Evolutionary conservation across 768 basidiomycete genomes (phyloP), one percentile per base, ranked within the genome.

Genomic region (Naganishia antarctica): DNA sequence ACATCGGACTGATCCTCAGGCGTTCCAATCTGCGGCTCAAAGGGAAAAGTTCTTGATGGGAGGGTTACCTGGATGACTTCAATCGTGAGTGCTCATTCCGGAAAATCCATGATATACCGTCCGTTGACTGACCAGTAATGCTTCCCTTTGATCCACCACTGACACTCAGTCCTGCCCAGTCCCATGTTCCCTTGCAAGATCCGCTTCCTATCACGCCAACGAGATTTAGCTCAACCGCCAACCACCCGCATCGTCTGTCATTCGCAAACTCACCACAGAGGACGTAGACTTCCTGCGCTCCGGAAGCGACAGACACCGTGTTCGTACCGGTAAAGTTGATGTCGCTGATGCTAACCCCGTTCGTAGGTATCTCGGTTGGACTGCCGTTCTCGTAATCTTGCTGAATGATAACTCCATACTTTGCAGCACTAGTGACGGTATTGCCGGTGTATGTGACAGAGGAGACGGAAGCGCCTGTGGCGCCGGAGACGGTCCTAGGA

Each of bases 381-480:
- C 51, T 25, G 28, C 65, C 63, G 58, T 70, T 49, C 31, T 85
- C 84, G 71, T 87, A 86, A 70, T 84, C 86, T 81, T 85, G 83
- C 70, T 85, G 83, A 37, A 87, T 85, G 65, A 87, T 58, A 0
- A 87, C 75, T 32, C 86, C 86, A 63, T 82, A 87, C 31, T 71
- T 21, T 0, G 76, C 78, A 9, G 62, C 51, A 13, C 47, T 29
- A 8, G 65, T 65, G 28, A 60, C 60, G 15, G 62, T 65, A 65
- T 69, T 69, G 53, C 67, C 70, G 18, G 63, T 61, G 59, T 74
- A 74, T 6, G 53, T 63, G 25, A 74, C 50, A 40, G 61, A 57
- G n/a, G 70, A 65, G 31, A 74, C 71, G 1, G 60, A 59, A 0
- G 69, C 68, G 48, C 65, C 63, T 2, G 67, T 68, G 5, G 69